Evolutionary conservation across 306 rosid genomes (phyloP).

Genomic region (Trifolium pratense): DNA sequence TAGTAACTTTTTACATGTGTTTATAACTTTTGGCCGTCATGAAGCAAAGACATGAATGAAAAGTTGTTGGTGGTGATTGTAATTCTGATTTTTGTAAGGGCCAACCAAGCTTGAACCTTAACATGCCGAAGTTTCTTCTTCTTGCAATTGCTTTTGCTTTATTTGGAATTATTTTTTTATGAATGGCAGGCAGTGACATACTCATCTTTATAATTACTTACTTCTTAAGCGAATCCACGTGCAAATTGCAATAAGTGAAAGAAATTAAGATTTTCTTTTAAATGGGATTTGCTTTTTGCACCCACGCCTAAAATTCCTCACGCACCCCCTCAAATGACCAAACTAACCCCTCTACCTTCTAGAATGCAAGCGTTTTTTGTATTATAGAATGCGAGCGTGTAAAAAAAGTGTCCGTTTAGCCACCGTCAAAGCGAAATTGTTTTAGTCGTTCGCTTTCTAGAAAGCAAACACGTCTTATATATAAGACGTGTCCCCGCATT

Average conservation of each 20-base stretch:
- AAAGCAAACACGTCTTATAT: too few species aligned
- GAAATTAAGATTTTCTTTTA: too few species aligned
- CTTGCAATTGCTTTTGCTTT: constrained; percentile 30
- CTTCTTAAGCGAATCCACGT: constrained; percentile 35
- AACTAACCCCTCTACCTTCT: too few species aligned
- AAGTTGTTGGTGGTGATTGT: constrained; percentile 28
- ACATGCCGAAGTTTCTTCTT: constrained; percentile 13
- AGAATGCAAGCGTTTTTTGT: too few species aligned
- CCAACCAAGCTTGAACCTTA: constrained; percentile 15
- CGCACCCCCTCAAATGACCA: too few species aligned
- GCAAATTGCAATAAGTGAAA: background rate
- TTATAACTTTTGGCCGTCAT: constrained; percentile 22
- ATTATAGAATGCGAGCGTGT: too few species aligned
- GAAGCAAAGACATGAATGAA: constrained; percentile 30
- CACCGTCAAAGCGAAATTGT: too few species aligned
- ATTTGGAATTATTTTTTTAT: background rate
- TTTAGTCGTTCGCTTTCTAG: too few species aligned
- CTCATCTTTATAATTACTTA: constrained; percentile 15
- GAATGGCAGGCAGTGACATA: background rate
- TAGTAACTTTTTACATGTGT: background rate
- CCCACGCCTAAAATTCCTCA: too few species aligned
- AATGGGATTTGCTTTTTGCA: too few species aligned
- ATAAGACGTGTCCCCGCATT: too few species aligned
- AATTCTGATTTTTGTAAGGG: constrained; percentile 24
- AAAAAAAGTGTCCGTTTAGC: too few species aligned